Conservation (phyloP, 768 basidiomycete species). For the Auriscalpium microsporum region DNA sequence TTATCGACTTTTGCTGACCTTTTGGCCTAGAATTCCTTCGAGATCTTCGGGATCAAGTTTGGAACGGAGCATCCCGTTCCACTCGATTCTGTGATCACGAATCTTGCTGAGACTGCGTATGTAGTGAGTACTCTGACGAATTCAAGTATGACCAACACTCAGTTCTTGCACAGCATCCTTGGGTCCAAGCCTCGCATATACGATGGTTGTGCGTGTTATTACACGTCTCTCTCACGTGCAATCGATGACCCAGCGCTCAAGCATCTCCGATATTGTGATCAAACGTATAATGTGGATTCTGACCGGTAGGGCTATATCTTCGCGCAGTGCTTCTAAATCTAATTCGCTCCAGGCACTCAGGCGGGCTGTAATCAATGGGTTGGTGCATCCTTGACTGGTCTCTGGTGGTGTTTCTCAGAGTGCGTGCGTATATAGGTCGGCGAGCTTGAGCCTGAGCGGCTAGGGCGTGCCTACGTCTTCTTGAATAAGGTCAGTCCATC, state of each 20-base stretch:
- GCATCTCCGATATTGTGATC: conserved; percentile 48
- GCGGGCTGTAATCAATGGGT: conserved; percentile 59
- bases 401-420: not conserved
- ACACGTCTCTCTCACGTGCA: no score
- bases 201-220: conserved; percentile 43
- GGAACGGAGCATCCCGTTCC: conserved; percentile 32
- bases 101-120: conserved; percentile 46
- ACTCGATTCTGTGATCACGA: conserved; percentile 46
- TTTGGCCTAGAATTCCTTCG: conserved; percentile 41
- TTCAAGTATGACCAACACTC: no score
- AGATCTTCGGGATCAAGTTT: conserved; percentile 41
- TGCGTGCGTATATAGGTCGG: conserved; percentile 31
- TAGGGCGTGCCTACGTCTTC: conserved; percentile 58
- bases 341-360: conserved; percentile 36
- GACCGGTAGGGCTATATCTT: conserved; percentile 30
- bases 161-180: conserved; percentile 39
- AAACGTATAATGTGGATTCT: conserved; percentile 53
- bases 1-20: not conserved
- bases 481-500: conserved; percentile 39
- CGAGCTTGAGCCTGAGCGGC: conserved; percentile 41
- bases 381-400: not conserved
- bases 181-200: conserved; percentile 45
- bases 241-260: conserved; percentile 4
- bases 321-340: conserved; percentile 23
- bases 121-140: conserved; percentile 26